Evolutionary conservation across 2,329 filamentous ascomycete genomes (phyloP).

Genomic region (Talaromyces sp.): DNA sequence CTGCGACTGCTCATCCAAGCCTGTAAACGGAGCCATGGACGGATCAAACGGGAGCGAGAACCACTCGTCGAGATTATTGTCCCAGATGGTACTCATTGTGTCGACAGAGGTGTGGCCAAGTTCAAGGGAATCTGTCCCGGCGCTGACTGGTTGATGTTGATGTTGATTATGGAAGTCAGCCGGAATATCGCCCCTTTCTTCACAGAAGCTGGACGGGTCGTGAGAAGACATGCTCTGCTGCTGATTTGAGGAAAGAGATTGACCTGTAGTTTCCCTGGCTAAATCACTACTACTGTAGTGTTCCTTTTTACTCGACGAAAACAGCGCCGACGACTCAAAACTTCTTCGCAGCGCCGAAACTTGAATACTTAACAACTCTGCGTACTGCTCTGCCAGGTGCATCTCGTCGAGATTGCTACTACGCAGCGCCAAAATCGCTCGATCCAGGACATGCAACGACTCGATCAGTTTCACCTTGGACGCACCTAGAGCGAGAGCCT

Average conservation of each 20-base stretch:
- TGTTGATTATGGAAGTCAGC: no score
- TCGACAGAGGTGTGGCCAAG: not conserved
- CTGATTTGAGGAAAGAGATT: no score
- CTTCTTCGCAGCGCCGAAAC: conserved; percentile 32
- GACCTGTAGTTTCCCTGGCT: no score
- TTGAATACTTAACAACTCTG: conserved; percentile 44
- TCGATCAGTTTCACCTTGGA: conserved; percentile 44
- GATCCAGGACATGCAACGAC: conserved; percentile 44
- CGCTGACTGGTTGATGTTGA: no score
- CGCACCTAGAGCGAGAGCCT: conserved; percentile 45
- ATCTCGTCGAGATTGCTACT: conserved; percentile 48
- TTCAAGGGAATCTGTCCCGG: not conserved
- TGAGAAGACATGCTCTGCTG: no score
- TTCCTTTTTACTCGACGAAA: not conserved
- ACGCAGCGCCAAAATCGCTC: conserved; percentile 43
- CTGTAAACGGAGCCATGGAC: conserved; percentile 22
- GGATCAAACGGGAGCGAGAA: conserved; percentile 38
- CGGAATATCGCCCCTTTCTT: no score
- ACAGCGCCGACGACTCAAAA: not conserved
- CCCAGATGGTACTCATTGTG: conserved; percentile 16
- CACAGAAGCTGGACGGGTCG: no score
- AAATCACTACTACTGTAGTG: not conserved
- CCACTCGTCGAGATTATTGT: conserved; percentile 35
- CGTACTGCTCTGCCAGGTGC: conserved; percentile 47
- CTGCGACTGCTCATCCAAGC: conserved; percentile 30